Conservation (phyloP, 73 alveolate genomes). For the Paramecium octaurelia region DNA sequence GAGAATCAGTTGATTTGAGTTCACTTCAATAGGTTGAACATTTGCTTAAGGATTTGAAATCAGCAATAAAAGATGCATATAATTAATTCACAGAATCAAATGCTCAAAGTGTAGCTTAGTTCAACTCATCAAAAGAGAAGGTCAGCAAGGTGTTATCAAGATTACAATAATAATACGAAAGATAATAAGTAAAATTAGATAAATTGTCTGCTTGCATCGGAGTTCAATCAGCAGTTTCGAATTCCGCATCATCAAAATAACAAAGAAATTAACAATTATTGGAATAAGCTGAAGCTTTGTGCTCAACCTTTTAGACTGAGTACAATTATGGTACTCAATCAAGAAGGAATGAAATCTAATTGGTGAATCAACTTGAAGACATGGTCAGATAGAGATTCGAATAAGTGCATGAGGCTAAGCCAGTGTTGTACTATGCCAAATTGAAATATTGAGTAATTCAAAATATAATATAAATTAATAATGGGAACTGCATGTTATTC, state of each 20-base stretch:
- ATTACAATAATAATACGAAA: not conserved
- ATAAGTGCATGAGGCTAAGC: not conserved
- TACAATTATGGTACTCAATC: not conserved
- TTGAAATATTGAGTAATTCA: slow-evolving; percentile 23
- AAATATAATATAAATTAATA: not conserved
- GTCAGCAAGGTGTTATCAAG: not conserved
- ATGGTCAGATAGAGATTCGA: slow-evolving; percentile 22
- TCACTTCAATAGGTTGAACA: not conserved
- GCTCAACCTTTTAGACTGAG: not conserved
- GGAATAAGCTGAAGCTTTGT: not conserved
- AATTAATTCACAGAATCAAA: not conserved
- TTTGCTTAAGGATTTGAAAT: not conserved
- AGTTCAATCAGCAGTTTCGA: not conserved
- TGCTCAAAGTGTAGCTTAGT: not conserved
- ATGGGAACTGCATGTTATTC: not conserved
- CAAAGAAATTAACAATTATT: not conserved
- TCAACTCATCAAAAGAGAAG: not conserved
- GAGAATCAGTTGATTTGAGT: not conserved
- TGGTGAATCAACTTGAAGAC: slow-evolving; percentile 1
- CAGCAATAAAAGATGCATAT: not conserved
- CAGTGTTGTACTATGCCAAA: not conserved
- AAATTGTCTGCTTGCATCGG: not conserved
- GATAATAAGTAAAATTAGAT: not conserved
- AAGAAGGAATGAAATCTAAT: not conserved
- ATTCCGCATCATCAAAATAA: not conserved